These are phyloP conservation scores for Neurospora sp. DNA, from an alignment of 2,329 filamentous ascomycete species.

Conservation along the genomic window DNA sequence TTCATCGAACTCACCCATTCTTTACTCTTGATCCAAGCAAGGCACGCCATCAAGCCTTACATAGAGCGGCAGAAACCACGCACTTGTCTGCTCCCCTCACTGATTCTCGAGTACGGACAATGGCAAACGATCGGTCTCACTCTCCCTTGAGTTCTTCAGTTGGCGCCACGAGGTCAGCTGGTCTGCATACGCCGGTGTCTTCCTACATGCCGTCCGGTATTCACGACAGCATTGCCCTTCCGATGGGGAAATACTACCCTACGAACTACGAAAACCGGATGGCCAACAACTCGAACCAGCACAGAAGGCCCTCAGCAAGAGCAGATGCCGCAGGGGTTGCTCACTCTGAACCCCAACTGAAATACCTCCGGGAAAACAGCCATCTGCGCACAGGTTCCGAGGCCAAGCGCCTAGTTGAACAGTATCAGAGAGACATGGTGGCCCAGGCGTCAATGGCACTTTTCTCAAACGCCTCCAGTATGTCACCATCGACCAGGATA, in stretches of 20 bases:
- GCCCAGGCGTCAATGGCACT: constrained; percentile 41
- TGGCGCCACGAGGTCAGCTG: constrained; percentile 20
- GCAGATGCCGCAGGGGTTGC: constrained; percentile 12
- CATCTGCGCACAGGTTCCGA: constrained; percentile 35
- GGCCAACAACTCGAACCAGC: neutral
- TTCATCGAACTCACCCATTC: constrained; percentile 44
- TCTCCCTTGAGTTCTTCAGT: constrained; percentile 15
- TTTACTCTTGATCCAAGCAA: constrained; percentile 29
- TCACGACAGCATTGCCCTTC: constrained; percentile 35
- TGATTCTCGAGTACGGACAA: constrained; percentile 1
- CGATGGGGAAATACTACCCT: constrained; percentile 55
- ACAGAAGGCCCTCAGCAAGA: constrained; percentile 16
- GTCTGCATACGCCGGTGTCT: constrained; percentile 34
- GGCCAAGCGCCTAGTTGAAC: constrained; percentile 40
- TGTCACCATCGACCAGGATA: constrained; percentile 13
- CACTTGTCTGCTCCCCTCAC: constrained; percentile 13
- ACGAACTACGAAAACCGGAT: constrained; percentile 46
- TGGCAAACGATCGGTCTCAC: neutral
- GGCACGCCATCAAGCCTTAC: constrained; percentile 26
- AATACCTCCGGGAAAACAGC: constrained; percentile 12
- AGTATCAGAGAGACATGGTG: constrained; percentile 54
- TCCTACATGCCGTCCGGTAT: constrained; percentile 41
- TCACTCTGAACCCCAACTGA: constrained; percentile 28
- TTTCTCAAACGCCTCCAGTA: neutral
- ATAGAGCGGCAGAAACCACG: constrained; percentile 24